Conservation (phyloP, 306 rosid genomes). For the Citrullus amarus region DNA sequence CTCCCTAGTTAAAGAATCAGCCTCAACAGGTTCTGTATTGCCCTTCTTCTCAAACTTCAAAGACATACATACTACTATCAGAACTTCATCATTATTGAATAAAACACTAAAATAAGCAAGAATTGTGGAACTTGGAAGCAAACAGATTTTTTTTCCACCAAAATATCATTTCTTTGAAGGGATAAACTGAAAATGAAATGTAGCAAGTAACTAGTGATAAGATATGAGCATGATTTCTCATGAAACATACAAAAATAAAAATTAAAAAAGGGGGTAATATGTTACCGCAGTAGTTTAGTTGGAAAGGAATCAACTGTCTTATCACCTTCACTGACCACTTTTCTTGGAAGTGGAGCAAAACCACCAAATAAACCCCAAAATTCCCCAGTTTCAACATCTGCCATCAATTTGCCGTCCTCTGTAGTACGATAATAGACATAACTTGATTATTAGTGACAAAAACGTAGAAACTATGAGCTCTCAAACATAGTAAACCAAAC, state of each 20-base stretch:
- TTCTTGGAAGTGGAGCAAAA: slow-evolving; percentile 96
- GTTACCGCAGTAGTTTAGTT: slow-evolving; percentile 68
- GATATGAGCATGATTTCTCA: neutral
- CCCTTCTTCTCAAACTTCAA: slow-evolving; percentile 69
- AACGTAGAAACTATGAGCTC: neutral
- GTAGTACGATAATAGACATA: slow-evolving; percentile 16
- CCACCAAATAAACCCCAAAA: slow-evolving; percentile 97
- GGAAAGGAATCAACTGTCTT: slow-evolving; percentile 37
- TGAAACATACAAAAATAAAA: slow-evolving; percentile 1
- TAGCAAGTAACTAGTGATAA: neutral
- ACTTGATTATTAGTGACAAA: neutral
- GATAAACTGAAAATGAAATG: neutral
- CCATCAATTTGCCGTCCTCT: slow-evolving; percentile 99
- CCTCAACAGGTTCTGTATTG: slow-evolving; percentile 46
- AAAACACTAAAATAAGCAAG: neutral
- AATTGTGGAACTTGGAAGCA: neutral
- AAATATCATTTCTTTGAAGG: neutral
- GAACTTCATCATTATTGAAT: neutral
- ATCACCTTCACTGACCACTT: slow-evolving; percentile 43
- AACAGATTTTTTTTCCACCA: neutral
- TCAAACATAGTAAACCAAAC: neutral
- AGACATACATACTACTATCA: slow-evolving; percentile 14
- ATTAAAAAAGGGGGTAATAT: slow-evolving; percentile 9
- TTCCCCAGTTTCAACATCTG: slow-evolving; percentile 90
- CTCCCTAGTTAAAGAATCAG: slow-evolving; percentile 62